These are phyloP conservation scores for Porphyrellus cyaneotinctus DNA, from an alignment of 768 basidiomycete genomes.

Conservation along the genomic window DNA sequence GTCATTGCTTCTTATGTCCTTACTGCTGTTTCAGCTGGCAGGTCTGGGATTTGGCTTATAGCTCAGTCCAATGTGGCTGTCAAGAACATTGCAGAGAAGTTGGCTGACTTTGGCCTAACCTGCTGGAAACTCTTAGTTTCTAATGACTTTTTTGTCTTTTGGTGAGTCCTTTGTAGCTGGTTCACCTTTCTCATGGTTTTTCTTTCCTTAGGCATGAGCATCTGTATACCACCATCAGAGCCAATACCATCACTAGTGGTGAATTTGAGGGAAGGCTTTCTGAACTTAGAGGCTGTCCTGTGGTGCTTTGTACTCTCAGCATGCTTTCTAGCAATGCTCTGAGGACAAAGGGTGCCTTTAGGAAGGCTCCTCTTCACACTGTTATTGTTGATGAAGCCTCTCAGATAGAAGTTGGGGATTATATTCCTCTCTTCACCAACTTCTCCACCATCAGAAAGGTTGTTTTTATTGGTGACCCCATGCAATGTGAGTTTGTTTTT, in stretches of 20 bases:
- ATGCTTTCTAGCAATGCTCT: slow-evolving; percentile 55
- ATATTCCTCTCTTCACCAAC: slow-evolving; percentile 39
- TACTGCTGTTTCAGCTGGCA: slow-evolving; percentile 37
- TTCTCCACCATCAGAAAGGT: slow-evolving; percentile 43
- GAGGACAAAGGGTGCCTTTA: slow-evolving; percentile 20
- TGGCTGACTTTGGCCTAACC: slow-evolving; percentile 48
- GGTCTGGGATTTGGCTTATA: slow-evolving; percentile 67
- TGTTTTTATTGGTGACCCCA: slow-evolving; percentile 64
- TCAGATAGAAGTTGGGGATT: slow-evolving; percentile 57
- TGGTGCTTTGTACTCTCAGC: slow-evolving; percentile 71
- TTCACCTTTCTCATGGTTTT: slow-evolving; percentile 1
- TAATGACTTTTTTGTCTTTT: slow-evolving; percentile 57
- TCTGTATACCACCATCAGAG: slow-evolving; percentile 48
- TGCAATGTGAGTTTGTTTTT: slow-evolving; percentile 47
- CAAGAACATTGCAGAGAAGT: slow-evolving; percentile 84
- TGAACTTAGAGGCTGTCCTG: slow-evolving; percentile 40
- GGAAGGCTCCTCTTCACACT: slow-evolving; percentile 38
- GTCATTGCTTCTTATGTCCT: slow-evolving; percentile 65
- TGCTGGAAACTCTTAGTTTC: slow-evolving; percentile 72
- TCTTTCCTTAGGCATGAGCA: slow-evolving; percentile 70
- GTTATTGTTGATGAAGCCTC: slow-evolving; percentile 64
- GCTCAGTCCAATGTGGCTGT: slow-evolving; percentile 87
- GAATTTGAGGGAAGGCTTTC: slow-evolving; percentile 32
- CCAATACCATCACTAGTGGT: slow-evolving; percentile 51
- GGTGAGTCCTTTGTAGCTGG: slow-evolving; percentile 41